A percentile compares a stretch with the other conserved stretches of the same genome.
Conservation (phyloP, 2,329 filamentous ascomycete species). For the Diaporthe eres region DNA sequence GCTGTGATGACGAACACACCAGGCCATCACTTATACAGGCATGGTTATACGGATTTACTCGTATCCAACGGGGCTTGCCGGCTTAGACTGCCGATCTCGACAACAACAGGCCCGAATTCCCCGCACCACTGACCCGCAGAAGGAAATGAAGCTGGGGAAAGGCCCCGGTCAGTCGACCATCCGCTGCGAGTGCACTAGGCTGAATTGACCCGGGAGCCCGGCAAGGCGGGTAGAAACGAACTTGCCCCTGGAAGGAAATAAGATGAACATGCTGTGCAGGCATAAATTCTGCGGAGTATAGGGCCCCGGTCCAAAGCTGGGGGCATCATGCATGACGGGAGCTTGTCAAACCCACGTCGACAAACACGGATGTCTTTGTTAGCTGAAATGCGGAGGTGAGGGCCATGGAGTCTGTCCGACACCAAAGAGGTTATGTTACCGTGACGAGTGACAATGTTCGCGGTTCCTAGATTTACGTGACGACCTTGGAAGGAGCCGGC, state of each 20-base stretch:
- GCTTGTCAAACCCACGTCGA: not conserved
- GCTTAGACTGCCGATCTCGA: not conserved
- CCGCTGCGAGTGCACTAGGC: conserved; percentile 5
- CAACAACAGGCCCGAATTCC: conserved; percentile 15
- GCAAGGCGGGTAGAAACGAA: not conserved
- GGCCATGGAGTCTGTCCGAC: not conserved
- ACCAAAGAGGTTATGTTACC: not conserved
- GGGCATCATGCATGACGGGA: not conserved
- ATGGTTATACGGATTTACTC: not conserved
- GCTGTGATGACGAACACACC: not conserved
- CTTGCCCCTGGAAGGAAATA: not conserved
- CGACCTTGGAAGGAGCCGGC: too few relatives aligned
- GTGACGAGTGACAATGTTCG: not conserved
- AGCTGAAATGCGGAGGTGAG: not conserved
- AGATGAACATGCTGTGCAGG: conserved; percentile 1
- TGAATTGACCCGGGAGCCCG: conserved; percentile 7
- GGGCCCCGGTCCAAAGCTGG: not conserved
- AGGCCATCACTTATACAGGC: not conserved
- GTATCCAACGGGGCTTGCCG: not conserved
- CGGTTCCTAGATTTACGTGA: not conserved
- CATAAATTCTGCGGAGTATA: not conserved
- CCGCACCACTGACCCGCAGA: conserved; percentile 28
- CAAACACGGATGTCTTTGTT: not conserved
- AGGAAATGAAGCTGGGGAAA: conserved; percentile 17
- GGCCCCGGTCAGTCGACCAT: conserved; percentile 3